Percentiles rank a stretch among this genome's conserved stretches.
These are phyloP conservation scores for Friedmanniomyces simplex DNA, from an alignment of 495 filamentous ascomycete genomes.

Conservation along the genomic window DNA sequence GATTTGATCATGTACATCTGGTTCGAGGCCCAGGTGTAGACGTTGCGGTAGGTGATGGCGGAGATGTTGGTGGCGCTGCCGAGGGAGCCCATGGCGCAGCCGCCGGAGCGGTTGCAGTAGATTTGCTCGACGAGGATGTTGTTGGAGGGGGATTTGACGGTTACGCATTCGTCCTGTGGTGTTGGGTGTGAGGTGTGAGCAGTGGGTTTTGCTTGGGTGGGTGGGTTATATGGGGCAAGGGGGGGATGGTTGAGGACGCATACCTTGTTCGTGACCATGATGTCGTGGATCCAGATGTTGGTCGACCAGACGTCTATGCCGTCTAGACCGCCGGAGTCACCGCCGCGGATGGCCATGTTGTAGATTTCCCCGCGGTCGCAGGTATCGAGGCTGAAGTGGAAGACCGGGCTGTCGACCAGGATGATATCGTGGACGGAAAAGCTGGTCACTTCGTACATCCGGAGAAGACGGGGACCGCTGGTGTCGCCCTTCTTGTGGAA, in stretches of 20 bases:
- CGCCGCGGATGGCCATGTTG: slow-evolving; percentile 29
- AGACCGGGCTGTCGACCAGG: slow-evolving; percentile 30
- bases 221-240: too few species aligned
- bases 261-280: slow-evolving; percentile 31
- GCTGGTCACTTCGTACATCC: slow-evolving; percentile 25
- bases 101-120: slow-evolving; percentile 42
- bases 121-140: slow-evolving; percentile 32
- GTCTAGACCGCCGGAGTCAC: slow-evolving; percentile 30
- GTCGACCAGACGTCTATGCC: slow-evolving; percentile 30
- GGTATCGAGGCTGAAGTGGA: slow-evolving; percentile 32
- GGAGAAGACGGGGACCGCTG: slow-evolving; percentile 28
- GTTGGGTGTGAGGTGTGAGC: too few species aligned
- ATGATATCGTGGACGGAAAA: slow-evolving; percentile 30
- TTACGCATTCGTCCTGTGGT: slow-evolving; percentile 27
- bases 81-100: slow-evolving; percentile 27
- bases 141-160: slow-evolving; percentile 17
- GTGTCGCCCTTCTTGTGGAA: slow-evolving; percentile 25
- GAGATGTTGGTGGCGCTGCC: slow-evolving; percentile 23
- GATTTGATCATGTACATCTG: slow-evolving; percentile 56
- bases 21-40: slow-evolving; percentile 34
- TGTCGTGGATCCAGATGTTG: slow-evolving; percentile 30
- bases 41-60: slow-evolving; percentile 25
- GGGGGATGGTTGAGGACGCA: too few species aligned
- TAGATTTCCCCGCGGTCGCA: slow-evolving; percentile 31
- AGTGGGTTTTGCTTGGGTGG: too few species aligned